Base-by-base conservation (phyloP, 495 filamentous ascomycete genomes). In the Elasticomyces elasticus region DNA sequence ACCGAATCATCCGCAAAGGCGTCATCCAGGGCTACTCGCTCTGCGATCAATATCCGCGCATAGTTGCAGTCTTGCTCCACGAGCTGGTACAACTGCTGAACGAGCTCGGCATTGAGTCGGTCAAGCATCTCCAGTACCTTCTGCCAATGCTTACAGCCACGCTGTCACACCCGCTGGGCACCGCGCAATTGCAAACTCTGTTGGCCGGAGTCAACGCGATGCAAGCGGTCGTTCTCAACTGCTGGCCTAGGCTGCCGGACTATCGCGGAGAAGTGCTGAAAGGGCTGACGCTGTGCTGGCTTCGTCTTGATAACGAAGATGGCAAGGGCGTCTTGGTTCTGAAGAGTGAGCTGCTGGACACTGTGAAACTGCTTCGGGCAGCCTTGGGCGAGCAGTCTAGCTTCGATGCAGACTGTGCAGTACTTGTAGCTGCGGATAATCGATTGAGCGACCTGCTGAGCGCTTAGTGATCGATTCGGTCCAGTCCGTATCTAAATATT, bases 41-140 rank as follows among this genome's bases (percentile, higher is more conserved):
- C 66, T 22, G 62, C 53, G 37, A 22, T 25, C 42, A 43, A 67
- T 72, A 44, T 72, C 75, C 71, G 63, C 68, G 2, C 49, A 70
- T 67, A 66, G 69, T 23, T 12, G 68, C 84, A 35, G 35, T 52
- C 17, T 72, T 95, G 0, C 72, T 90, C 50, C 54, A 69, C 1
- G 74, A 82, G 43, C 74, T 85, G 0, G 41, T 59, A 0, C 56
- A 62, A 3, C 60, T 91, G 1, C 51, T 90, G 10, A 54, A 68
- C 0, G 76, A 76, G 24, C 74, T 95, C 62, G 83, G 79, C 15
- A 76, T 94, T 35, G 74, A 82, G 62, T 72, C 79, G 1, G 83
- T 82, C 7, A 86, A 86, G 60, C 84, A 95, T 63, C 76, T 96
- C 15, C 79, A 81, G 73, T 77, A 84, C 37, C 60, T 91, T 19